Conservation (phyloP, 2,329 filamentous ascomycete genomes). For the Fusarium setosum region DNA sequence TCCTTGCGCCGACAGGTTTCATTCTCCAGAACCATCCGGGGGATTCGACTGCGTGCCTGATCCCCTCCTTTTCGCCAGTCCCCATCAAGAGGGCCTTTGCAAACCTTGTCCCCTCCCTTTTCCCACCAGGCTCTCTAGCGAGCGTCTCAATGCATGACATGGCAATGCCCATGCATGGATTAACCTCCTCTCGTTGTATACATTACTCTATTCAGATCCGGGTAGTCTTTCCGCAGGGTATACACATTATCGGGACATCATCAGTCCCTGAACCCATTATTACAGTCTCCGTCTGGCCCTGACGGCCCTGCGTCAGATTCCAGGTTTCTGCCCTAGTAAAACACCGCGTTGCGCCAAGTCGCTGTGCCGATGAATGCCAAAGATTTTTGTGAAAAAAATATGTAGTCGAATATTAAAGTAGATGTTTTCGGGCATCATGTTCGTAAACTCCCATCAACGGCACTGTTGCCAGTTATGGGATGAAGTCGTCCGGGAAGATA, state of each 20-base stretch:
- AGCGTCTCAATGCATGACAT: conserved; percentile 48
- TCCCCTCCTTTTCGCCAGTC: conserved; percentile 26
- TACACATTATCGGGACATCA: conserved; percentile 43
- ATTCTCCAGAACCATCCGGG: conserved; percentile 32
- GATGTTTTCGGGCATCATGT: conserved; percentile 42
- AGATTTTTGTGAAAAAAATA: conserved; percentile 47
- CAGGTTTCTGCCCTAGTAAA: conserved; percentile 41
- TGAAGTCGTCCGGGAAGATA: conserved; percentile 20
- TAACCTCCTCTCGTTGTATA: conserved; percentile 51
- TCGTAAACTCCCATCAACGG: conserved; percentile 37
- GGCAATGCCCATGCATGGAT: conserved; percentile 48
- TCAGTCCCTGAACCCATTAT: conserved; percentile 41
- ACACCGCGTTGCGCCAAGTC: conserved; percentile 51
- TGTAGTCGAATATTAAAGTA: conserved; percentile 48
- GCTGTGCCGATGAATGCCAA: conserved; percentile 56
- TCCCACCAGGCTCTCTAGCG: conserved; percentile 45
- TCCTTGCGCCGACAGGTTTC: conserved; percentile 36
- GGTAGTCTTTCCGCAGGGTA: conserved; percentile 40
- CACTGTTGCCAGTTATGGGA: conserved; percentile 19
- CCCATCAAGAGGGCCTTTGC: conserved; percentile 36
- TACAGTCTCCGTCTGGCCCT: conserved; percentile 41
- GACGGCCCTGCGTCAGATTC: conserved; percentile 44
- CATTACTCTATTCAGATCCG: conserved; percentile 53
- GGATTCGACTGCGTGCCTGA: conserved; percentile 20
- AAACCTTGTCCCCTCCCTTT: conserved; percentile 16